These are phyloP conservation scores for Sphaerulina vaccinii DNA, from an alignment of 2,329 filamentous ascomycete genomes.

Conservation along the genomic window DNA sequence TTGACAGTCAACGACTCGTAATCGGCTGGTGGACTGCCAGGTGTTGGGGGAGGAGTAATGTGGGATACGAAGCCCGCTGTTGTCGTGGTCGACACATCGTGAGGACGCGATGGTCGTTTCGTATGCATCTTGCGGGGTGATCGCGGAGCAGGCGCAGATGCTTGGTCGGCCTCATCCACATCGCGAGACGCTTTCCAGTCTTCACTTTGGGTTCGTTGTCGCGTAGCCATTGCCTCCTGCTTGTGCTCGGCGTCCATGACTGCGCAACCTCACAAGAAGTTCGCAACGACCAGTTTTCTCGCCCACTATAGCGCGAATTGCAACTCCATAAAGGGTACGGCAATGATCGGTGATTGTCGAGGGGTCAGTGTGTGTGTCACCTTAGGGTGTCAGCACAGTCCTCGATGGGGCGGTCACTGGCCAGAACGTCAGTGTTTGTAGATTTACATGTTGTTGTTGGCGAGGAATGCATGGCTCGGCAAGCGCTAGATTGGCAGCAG, in stretches of 20 bases:
- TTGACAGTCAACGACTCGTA: constrained; percentile 13
- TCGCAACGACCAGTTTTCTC: neutral
- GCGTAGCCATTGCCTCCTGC: neutral
- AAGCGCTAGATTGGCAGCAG: constrained; percentile 2
- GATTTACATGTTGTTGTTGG: constrained; percentile 10
- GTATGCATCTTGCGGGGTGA: constrained; percentile 3
- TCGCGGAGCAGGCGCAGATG: constrained; percentile 10
- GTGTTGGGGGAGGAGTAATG: constrained; percentile 25
- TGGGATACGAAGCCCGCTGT: constrained; percentile 26
- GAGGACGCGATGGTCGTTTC: constrained; percentile 12
- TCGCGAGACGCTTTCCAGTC: constrained; percentile 8
- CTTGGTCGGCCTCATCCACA: constrained; percentile 5
- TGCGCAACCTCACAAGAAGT: neutral
- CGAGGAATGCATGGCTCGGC: constrained; percentile 22
- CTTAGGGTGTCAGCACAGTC: neutral
- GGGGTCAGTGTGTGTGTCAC: neutral
- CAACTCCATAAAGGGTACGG: constrained; percentile 3
- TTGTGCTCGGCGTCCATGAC: neutral
- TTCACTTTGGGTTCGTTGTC: constrained; percentile 11
- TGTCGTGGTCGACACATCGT: constrained; percentile 9
- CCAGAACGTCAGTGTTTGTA: constrained; percentile 16
- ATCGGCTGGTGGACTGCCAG: constrained; percentile 18
- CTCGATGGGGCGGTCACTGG: constrained; percentile 8
- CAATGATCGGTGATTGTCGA: constrained; percentile 3
- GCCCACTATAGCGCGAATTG: constrained; percentile 3